These are phyloP conservation scores for Aspergillus chevalieri DNA, from an alignment of 2,329 filamentous ascomycete species.

Conservation along the genomic window DNA sequence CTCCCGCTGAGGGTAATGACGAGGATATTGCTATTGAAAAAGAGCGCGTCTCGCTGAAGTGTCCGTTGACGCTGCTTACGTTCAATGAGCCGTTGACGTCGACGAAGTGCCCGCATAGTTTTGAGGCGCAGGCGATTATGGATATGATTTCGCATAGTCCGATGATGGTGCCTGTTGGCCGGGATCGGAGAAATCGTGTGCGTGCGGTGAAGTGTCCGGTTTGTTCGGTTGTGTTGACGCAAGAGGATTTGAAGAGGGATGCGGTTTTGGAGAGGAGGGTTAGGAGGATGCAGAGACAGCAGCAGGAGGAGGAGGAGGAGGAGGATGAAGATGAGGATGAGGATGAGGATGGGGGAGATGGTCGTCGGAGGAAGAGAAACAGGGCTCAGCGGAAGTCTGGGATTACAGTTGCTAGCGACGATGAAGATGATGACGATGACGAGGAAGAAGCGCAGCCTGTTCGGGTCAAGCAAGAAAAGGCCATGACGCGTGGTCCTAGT, in stretches of 20 bases:
- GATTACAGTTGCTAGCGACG: constrained; percentile 28
- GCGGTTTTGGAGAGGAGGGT: constrained; percentile 35
- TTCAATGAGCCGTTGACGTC: constrained; percentile 45
- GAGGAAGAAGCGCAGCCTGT: not conserved
- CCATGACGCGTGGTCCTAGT: constrained; percentile 4
- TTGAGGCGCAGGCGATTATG: constrained; percentile 43
- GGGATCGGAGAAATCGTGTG: constrained; percentile 4
- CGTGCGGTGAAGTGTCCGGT: constrained; percentile 27
- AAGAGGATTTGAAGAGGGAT: constrained; percentile 35
- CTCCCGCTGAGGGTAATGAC: constrained; percentile 27
- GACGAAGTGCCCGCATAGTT: constrained; percentile 45
- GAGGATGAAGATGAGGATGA: constrained; percentile 19
- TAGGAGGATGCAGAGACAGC: constrained; percentile 25
- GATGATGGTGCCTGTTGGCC: constrained; percentile 15
- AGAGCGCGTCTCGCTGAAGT: constrained; percentile 42
- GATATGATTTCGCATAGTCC: constrained; percentile 36
- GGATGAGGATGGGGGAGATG: constrained; percentile 6
- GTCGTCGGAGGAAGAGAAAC: constrained; percentile 9
- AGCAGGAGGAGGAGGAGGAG: constrained; percentile 26
- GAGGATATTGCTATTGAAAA: constrained; percentile 43
- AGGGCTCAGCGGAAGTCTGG: constrained; percentile 12
- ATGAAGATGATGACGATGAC: constrained; percentile 13
- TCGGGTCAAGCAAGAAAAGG: constrained; percentile 14
- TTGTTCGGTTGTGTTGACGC: constrained; percentile 33
- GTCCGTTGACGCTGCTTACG: constrained; percentile 42